Base-by-base conservation (phyloP, 163 green algal genomes). In the Scenedesmus sp. region DNA sequence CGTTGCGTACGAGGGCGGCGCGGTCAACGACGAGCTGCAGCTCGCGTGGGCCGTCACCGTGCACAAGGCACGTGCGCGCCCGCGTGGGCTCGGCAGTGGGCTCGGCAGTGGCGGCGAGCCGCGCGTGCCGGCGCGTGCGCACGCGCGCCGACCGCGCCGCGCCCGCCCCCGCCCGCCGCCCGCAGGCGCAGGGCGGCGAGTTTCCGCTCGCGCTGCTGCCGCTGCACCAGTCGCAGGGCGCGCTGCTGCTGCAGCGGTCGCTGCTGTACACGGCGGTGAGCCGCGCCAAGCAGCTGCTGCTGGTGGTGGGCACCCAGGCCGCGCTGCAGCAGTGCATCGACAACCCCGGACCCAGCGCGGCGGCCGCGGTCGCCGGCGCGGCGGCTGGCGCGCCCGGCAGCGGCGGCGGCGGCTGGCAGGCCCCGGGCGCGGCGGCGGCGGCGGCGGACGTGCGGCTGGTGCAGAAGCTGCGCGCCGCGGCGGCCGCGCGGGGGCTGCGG, bases 211-310 rank as follows among this genome's bases (percentile, higher is more conserved):
- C 96, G 45, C 75, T 97, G n/a, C 70, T 97, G 58, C 78, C 82
- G 1, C 82, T 97, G 44, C 67, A 85, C 13, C 33, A 13, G 6
- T 56, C 20, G 24, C 18, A n/a, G 10, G 51, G 33, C 11, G 18
- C 54, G 5, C 15, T 42, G 26, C 73, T 96, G 48, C 80, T 94
- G 65, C 80, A 81, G 4, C 85, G 92, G 5, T 77, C 85, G 26
- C 88, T 97, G 60, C 72, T 97, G 22, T 97, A 97, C 86, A 97
- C 93, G 22, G 93, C 79, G 15, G 69, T 96, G 29, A 96, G 90
- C 7, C 82, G 93, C 13, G 93, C 93, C 11, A 82, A 85, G 70
- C 44, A 87, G 29, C 62, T 91, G 70, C 80, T 94, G 26, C 62
- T 95, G 15, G 48, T 95, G 53, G 85, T 95, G 42, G 67, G 70